Percentiles rank a stretch among this genome's conserved stretches.
These are phyloP conservation scores for Calonectria henricotiae DNA, from an alignment of 2,329 filamentous ascomycete genomes.

Conservation along the genomic window DNA sequence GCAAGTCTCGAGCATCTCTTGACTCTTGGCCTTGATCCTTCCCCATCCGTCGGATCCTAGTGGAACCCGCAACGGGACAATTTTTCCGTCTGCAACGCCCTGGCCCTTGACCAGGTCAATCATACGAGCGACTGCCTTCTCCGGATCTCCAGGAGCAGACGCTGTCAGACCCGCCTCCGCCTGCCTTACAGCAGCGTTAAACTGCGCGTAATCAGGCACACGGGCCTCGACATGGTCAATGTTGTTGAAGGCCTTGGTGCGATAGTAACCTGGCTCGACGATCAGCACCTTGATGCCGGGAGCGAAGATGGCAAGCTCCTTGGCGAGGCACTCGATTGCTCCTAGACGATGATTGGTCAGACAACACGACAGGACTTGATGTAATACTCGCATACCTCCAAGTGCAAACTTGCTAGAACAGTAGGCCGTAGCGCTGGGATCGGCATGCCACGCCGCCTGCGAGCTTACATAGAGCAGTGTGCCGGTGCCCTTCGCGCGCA, in stretches of 20 bases:
- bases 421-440: conserved; percentile 55
- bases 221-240: conserved; percentile 51
- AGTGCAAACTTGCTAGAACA: conserved; percentile 56
- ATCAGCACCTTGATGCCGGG: conserved; percentile 57
- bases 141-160: conserved; percentile 67
- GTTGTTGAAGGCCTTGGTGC: conserved; percentile 60
- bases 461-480: conserved; percentile 58
- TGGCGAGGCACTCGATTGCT: conserved; percentile 49
- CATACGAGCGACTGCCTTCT: conserved; percentile 67
- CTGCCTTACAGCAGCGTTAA: conserved; percentile 51
- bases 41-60: conserved; percentile 70
- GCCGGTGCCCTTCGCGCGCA: conserved; percentile 54
- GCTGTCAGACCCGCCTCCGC: conserved; percentile 41
- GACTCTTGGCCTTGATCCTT: conserved; percentile 66
- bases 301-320: conserved; percentile 48
- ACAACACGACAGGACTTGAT: neutral
- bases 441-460: conserved; percentile 56
- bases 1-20: conserved; percentile 65
- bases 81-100: conserved; percentile 52
- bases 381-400: conserved; percentile 47
- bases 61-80: conserved; percentile 65
- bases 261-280: conserved; percentile 61
- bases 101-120: conserved; percentile 71
- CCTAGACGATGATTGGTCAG: conserved; percentile 33
- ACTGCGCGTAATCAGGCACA: conserved; percentile 52